phyloP scores from a whole-genome alignment of 768 basidiomycete genomes.

The Asterophora parasitica region DNA sequence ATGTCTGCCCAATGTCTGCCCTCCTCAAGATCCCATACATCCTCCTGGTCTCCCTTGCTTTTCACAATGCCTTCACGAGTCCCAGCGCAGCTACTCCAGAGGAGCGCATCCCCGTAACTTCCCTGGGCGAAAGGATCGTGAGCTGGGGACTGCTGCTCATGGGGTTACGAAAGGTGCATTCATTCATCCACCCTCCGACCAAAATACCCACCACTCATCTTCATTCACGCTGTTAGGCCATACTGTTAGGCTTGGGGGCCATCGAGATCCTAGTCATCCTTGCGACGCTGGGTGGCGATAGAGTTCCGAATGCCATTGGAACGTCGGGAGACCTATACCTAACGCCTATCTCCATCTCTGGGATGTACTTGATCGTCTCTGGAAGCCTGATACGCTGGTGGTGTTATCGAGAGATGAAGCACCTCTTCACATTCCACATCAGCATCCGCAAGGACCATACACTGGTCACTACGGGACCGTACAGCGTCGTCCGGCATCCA shows the following conservation, averaged over 20 bases:
- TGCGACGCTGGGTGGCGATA: too few species aligned
- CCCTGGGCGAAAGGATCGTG: not conserved
- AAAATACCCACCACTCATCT: not conserved
- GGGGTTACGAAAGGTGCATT: not conserved
- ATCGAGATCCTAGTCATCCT: not conserved
- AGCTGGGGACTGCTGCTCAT: not conserved
- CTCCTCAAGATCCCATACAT: not conserved
- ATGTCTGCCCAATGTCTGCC: not conserved
- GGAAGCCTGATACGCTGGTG: not conserved
- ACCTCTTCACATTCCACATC: constrained; percentile 4
- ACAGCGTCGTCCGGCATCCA: constrained; percentile 26
- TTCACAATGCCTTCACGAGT: not conserved
- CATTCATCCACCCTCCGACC: too few species aligned
- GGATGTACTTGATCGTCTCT: not conserved
- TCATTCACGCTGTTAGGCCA: not conserved
- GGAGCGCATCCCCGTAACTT: not conserved
- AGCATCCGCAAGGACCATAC: constrained; percentile 3
- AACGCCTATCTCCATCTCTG: not conserved
- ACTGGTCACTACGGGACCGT: constrained; percentile 25
- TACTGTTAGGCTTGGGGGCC: not conserved
- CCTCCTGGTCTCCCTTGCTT: not conserved
- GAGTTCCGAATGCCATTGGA: too few species aligned
- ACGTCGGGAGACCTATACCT: not conserved
- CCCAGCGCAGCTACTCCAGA: not conserved
- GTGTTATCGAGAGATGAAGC: not conserved